These are phyloP conservation scores for Ambrosiella xylebori DNA, from an alignment of 2,329 filamentous ascomycete species.

Conservation along the genomic window DNA sequence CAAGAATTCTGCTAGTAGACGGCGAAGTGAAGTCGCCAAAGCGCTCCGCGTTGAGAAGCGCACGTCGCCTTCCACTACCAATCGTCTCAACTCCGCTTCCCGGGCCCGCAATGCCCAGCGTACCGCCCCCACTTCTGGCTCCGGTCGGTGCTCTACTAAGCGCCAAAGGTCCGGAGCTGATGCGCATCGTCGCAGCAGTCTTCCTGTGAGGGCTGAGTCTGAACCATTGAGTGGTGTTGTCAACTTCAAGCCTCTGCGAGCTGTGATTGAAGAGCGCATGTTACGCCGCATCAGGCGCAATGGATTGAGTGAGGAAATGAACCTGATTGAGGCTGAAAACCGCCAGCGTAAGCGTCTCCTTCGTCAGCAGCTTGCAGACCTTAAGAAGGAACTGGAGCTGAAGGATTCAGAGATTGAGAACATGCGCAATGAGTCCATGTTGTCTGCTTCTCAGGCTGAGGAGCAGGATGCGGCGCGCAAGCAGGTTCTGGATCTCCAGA, in stretches of 20 bases:
- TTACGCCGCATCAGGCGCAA: conserved; percentile 39
- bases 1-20: not conserved
- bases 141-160: conserved; percentile 1
- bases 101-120: not conserved
- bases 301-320: conserved; percentile 41
- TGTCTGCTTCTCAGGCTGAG: not conserved
- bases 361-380: conserved; percentile 29
- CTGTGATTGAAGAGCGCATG: conserved; percentile 38
- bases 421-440: conserved; percentile 25
- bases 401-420: conserved; percentile 37
- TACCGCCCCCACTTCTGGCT: not conserved
- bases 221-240: conserved; percentile 17
- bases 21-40: conserved; percentile 1
- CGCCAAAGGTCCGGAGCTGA: not conserved
- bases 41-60: not conserved
- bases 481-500: conserved; percentile 26
- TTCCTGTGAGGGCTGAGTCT: conserved; percentile 6
- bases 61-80: not conserved
- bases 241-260: conserved; percentile 32
- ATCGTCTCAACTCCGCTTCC: not conserved
- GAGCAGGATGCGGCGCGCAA: not conserved
- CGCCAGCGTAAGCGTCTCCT: conserved; percentile 23
- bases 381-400: conserved; percentile 31
- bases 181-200: not conserved
- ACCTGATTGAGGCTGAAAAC: conserved; percentile 32